Base-by-base conservation (phyloP, 2,329 filamentous ascomycete species). In the Penicillium sp. region DNA sequence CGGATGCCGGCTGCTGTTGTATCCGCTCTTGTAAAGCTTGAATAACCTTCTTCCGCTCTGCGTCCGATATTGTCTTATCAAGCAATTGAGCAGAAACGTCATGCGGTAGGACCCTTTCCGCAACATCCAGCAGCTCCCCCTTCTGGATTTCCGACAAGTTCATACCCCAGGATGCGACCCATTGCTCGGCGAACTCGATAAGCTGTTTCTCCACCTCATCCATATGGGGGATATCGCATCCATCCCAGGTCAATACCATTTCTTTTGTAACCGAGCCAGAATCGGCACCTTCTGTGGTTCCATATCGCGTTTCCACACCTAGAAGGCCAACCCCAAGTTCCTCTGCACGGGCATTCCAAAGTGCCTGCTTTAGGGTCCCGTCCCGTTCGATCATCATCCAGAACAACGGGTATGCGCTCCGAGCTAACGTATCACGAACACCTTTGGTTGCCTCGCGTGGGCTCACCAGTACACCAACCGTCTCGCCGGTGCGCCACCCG, bases 381-480 rank as follows among this genome's bases (percentile, higher is more conserved):
- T 67, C 63, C 45, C 62, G 50, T 51, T 69, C 68, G 51, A 72
- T 65, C 61, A 73, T 65, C 59, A 74, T 66, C 72, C 73, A 94
- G 0, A 83, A 82, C 75, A 95, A 78, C 1, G 88, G 86, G 72
- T 79, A 82, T 33, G 72, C 67, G 62, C 84, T 86, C 51, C 80
- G 72, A 4, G 77, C 77, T 57, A 96, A 63, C 22, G 87, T 82
- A 42, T 88, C 82, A 50, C 87, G 73, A 3, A 94, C 82, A 1
- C 90, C 91, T 61, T 81, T 85, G 0, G 89, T 95, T 29, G 88
- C 85, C 46, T 81, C 75, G 53, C 77, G 75, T 55, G 83, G 81
- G 3, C 81, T 78, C 22, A 86, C 84, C 47, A 96, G 69, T 15
- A 95, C 62, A 0, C 82, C 90, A 31, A 95, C 65, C 6, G 86